These are phyloP conservation scores for Papilionanthe hybrid DNA, from an alignment of 116 monocot genomes.

Conservation along the genomic window DNA sequence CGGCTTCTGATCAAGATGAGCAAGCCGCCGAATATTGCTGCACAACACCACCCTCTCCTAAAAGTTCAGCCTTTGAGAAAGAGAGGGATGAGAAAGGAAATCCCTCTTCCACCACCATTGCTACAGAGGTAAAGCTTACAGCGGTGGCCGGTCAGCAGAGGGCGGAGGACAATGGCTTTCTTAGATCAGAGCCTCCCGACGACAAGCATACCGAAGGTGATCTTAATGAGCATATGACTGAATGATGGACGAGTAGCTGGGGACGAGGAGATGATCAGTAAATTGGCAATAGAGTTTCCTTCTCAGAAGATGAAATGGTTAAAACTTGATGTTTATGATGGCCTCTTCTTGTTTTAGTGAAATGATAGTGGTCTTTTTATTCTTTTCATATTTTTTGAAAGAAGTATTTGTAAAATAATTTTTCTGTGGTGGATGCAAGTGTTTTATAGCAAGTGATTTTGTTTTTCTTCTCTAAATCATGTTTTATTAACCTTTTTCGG, in stretches of 20 bases:
- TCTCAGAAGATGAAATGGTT: neutral
- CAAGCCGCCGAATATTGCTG: slow-evolving; percentile 14
- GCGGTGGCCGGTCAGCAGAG: too few species aligned
- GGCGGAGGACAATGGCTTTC: neutral
- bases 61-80: neutral
- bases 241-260: neutral
- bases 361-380: neutral
- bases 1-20: slow-evolving; percentile 7
- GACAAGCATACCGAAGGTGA: neutral
- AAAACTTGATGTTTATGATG: neutral
- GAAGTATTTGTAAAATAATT: neutral
- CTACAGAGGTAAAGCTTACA: too few species aligned
- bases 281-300: neutral
- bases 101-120: too few species aligned
- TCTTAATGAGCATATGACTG: neutral
- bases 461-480: too few species aligned
- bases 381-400: neutral
- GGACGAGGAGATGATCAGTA: neutral
- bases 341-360: neutral
- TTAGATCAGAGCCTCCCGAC: neutral
- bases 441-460: too few species aligned
- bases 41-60: slow-evolving; percentile 8
- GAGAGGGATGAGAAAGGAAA: neutral
- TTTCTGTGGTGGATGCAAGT: neutral
- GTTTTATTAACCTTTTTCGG: too few species aligned